phyloP scores from a whole-genome alignment of 768 basidiomycete genomes.

The Suillus spraguei region DNA sequence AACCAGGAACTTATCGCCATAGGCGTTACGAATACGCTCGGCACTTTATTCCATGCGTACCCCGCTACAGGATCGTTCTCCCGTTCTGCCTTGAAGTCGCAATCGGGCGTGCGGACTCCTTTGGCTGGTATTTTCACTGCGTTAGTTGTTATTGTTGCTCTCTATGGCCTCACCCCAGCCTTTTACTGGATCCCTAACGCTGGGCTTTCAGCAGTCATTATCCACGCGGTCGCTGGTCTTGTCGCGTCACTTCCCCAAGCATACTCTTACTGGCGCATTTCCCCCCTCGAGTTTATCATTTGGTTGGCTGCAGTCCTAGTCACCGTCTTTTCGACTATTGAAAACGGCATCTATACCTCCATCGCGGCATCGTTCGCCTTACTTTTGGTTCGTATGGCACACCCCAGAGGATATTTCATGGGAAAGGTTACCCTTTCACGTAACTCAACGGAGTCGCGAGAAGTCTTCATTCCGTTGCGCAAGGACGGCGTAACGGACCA shows the following conservation, averaged over 20 bases:
- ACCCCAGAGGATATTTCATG: conserved; percentile 88
- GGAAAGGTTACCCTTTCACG: conserved; percentile 70
- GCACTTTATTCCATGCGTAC: conserved; percentile 88
- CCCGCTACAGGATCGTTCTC: conserved; percentile 99
- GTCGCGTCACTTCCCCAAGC: conserved; percentile 83
- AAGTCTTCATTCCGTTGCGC: conserved; percentile 82
- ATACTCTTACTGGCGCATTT: conserved; percentile 91
- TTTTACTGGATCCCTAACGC: conserved; percentile 90
- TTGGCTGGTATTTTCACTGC: conserved; percentile 85
- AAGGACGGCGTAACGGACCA: conserved; percentile 65
- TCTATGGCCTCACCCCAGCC: conserved; percentile 92
- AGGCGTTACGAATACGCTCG: conserved; percentile 93
- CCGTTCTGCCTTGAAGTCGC: conserved; percentile 94
- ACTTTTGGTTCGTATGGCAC: conserved; percentile 83
- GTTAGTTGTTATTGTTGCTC: conserved; percentile 86
- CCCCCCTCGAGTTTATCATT: conserved; percentile 90
- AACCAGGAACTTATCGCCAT: conserved; percentile 97
- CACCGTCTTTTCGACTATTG: conserved; percentile 92
- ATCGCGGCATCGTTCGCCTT: conserved; percentile 79
- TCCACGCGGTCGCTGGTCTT: conserved; percentile 88
- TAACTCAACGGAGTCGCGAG: conserved; percentile 48
- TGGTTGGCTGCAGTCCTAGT: conserved; percentile 86
- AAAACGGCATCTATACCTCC: conserved; percentile 90
- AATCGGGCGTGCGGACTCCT: conserved; percentile 97
- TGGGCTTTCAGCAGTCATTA: conserved; percentile 90